Base-by-base conservation (phyloP, 768 basidiomycete species). In the Trametes maxima region DNA sequence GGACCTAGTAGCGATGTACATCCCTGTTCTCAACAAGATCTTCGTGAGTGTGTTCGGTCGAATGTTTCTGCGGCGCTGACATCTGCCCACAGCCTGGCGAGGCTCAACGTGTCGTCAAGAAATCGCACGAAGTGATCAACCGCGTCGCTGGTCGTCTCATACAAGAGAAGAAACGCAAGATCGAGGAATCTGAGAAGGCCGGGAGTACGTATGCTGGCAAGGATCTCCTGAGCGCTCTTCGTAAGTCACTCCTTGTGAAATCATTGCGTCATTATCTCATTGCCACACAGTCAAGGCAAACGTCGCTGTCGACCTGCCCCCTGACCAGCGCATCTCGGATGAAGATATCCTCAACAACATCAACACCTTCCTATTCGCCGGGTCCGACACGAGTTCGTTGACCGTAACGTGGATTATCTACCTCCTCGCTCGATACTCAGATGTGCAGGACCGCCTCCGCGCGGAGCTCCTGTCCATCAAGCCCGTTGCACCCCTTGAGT, bases 321-420 rank as follows among this genome's bases (percentile, higher is more conserved):
- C 78, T 0, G 86, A 89, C 50, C 85, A 89, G 63, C 83, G 87
- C 37, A 86, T 96, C 65, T 89, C 93, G 0, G 95, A 97, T 69
- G 86, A 89, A 33, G 95, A 96, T 68, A 87, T 95, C 52, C 79
- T 94, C 12, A 79, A 92, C 68, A 94, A 87, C 60, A 87, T 95
- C 73, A 92, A 90, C 67, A 94, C 93, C 0, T 90, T 95, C 72
- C 85, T 94, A 80, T 93, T 94, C 70, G 92, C 90, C 21, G 94
- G 94, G 4, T 92, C 94, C 13, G 93, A 95, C 68, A 92, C 93
- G 0, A 89, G 89, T 12, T 90, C 90, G 2, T 83, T 95, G 28
- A 82, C 88, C 5, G 75, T 96, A 45, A 91, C 91, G 0, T 97
- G 95, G 94, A 86, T 87, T 1, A 73, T 96, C n/a, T 77, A 86